These are phyloP conservation scores for Tetratostichococcus sp. DNA, from an alignment of 139 green algal genomes.

Conservation along the genomic window DNA sequence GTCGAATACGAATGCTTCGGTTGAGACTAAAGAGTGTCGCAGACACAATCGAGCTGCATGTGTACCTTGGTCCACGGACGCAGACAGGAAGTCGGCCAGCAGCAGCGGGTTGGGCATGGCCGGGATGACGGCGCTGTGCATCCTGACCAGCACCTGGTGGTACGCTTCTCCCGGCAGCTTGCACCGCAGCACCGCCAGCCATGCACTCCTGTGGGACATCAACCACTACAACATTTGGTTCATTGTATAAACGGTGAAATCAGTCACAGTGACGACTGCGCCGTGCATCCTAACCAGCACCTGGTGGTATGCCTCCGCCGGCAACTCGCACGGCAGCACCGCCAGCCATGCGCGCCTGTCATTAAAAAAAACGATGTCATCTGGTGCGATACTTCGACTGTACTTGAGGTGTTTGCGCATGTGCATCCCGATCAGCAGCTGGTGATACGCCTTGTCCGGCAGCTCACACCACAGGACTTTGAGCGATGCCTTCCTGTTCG, in stretches of 20 bases:
- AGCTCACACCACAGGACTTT: no score
- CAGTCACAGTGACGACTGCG: no score
- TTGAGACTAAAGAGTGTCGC: no score
- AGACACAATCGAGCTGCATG: no score
- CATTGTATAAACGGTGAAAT: constrained; percentile 23
- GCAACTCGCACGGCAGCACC: constrained; percentile 69
- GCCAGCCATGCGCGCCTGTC: constrained; percentile 76
- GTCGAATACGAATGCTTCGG: no score
- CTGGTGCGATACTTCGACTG: no score
- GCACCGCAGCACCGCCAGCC: constrained; percentile 76
- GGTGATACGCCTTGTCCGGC: no score
- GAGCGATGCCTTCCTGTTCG: no score
- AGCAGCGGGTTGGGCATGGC: constrained; percentile 67
- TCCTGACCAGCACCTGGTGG: constrained; percentile 40
- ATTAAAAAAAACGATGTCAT: neutral
- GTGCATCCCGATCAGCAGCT: no score
- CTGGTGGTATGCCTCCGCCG: constrained; percentile 52
- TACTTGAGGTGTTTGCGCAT: no score
- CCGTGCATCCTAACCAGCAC: constrained; percentile 61
- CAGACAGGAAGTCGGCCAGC: constrained; percentile 88
- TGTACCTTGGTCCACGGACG: constrained; percentile 49
- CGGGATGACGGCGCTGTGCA: constrained; percentile 75
- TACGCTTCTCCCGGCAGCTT: constrained; percentile 68
- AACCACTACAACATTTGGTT: neutral
- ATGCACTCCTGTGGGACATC: constrained; percentile 54